Base-by-base conservation (phyloP, 176 grass and related monocot genomes). In the Musa schizocarpa region DNA sequence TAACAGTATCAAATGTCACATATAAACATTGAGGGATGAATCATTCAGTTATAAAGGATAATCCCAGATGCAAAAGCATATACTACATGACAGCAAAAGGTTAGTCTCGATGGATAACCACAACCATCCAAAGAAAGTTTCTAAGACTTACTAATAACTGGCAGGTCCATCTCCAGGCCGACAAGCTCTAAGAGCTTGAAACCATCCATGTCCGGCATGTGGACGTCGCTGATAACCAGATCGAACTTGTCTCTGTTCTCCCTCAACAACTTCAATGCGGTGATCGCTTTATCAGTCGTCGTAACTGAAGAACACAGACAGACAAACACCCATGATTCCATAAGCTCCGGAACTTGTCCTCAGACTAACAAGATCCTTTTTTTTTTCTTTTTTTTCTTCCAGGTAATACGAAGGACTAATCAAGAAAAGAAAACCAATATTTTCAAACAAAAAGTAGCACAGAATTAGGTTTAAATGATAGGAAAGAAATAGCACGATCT, bases 221-320 rank as follows among this genome's bases (percentile, higher is more conserved):
- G 78, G 19, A 96, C 95, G 58, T 99, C 90, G 55, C 87, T 94
- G 78, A 99, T 99, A 51, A 99, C 88, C 29, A 99, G 82, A 66
- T 92, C 85, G 11, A 87, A 92, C 50, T 68, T 76, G 21, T 82
- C 81, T 27, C 57, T 99, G 19, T 83, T 78, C 83, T 81, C 82
- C 56, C 83, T 80, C 22, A 96, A 78, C 53, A 89, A 71, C 56
- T 82, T 65, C 75, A 92, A 20, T n/a, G 92, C 92, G 0, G 17
- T 74, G 49, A 21, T 61, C 19, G 90, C 88, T 75, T 87, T 50
- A 34, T 12, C 13, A 52, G 63, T 80, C 13, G 53, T 77, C 59
- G 89, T 82, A 67, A 81, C 92, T 96, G 85, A 78, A 79, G 48
- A 75, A 26, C 26, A 43, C 17, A 69, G 13, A 11, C 66, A 2